Percentiles rank a stretch among this genome's conserved stretches.
Conservation (phyloP, 2,329 filamentous ascomycete genomes). For the Metarhizium brunneum region DNA sequence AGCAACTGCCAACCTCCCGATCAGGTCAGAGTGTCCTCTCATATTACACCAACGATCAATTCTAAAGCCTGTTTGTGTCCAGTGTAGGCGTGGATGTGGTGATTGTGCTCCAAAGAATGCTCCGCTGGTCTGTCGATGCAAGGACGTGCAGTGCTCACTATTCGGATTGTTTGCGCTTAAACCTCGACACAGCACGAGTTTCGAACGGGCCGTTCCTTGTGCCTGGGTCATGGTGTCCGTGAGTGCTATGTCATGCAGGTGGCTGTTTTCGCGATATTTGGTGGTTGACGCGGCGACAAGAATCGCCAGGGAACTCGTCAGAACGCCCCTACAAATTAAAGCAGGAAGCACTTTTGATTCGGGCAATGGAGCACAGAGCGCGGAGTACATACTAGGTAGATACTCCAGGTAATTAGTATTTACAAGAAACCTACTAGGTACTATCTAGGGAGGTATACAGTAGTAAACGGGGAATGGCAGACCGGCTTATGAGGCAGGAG, state of each 20-base stretch:
- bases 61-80: not conserved
- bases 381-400: no score
- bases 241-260: not conserved
- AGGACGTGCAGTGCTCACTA: not conserved
- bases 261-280: not conserved
- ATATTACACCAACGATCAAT: not conserved
- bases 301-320: not conserved
- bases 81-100: not conserved
- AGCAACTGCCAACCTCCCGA: no score
- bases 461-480: not conserved
- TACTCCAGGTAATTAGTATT: no score
- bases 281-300: not conserved
- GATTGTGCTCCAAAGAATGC: not conserved
- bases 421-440: no score
- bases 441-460: no score
- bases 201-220: not conserved
- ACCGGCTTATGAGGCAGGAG: not conserved
- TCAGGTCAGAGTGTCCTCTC: not conserved
- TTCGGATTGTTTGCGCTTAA: not conserved
- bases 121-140: not conserved
- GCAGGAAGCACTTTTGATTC: not conserved
- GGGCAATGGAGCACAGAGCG: not conserved
- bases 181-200: not conserved
- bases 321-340: not conserved
- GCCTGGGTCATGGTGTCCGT: not conserved